Percentiles rank a stretch among this genome's conserved stretches.
Evolutionary conservation across 2,329 filamentous ascomycete species (phyloP).

Genomic region (Ophiostoma tasmaniense): DNA sequence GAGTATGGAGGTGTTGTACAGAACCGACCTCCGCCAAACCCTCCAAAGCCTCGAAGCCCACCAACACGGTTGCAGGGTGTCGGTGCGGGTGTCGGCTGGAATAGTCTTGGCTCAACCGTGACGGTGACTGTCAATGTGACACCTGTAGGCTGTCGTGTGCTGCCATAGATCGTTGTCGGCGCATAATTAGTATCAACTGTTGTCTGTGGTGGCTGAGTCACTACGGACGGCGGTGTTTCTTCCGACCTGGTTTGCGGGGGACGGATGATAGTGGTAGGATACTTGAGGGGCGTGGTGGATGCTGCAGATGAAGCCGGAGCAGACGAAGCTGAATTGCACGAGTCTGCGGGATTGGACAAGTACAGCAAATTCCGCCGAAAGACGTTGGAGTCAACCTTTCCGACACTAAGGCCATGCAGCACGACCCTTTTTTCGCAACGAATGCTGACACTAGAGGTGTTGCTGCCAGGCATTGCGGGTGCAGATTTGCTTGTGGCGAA

Average conservation of each 20-base stretch:
- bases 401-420: neutral
- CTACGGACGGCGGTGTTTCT: neutral
- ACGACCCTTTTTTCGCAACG: neutral
- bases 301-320: neutral
- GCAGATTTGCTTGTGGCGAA: neutral
- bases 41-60: neutral
- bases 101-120: neutral
- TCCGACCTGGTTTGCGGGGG: neutral
- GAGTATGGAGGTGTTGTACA: neutral
- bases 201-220: neutral
- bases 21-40: neutral
- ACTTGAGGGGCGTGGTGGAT: neutral
- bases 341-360: neutral
- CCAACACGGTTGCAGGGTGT: neutral
- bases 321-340: neutral
- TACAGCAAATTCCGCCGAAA: neutral
- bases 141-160: neutral
- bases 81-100: neutral
- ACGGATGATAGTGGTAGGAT: neutral
- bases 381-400: neutral
- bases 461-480: neutral
- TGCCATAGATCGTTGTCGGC: neutral
- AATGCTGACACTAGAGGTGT: neutral
- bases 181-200: neutral
- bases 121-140: neutral